These are phyloP conservation scores for Pseudogymnoascus sp. DNA, from an alignment of 2,329 filamentous ascomycete species.

Conservation along the genomic window DNA sequence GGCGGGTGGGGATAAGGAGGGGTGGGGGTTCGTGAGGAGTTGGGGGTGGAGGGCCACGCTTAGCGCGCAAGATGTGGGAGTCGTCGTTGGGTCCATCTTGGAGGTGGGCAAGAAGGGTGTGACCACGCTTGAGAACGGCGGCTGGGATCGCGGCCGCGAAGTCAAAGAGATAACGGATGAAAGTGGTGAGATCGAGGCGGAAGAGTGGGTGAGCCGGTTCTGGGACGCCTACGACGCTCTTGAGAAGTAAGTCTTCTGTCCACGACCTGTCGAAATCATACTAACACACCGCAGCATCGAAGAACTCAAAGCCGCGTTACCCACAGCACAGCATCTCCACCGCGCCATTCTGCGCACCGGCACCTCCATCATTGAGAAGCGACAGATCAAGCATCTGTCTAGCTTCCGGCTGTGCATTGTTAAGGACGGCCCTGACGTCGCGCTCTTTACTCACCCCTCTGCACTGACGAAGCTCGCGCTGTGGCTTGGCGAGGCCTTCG, in stretches of 20 bases:
- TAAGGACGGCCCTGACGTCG: conserved; percentile 85
- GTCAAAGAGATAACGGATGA: conserved; percentile 38
- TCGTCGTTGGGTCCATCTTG: conserved; percentile 81
- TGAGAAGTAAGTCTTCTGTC: conserved; percentile 46
- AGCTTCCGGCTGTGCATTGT: conserved; percentile 94
- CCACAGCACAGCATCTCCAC: conserved; percentile 80
- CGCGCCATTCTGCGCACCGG: conserved; percentile 89
- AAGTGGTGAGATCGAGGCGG: conserved; percentile 39
- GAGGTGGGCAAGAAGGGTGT: conserved; percentile 64
- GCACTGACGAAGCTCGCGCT: conserved; percentile 87
- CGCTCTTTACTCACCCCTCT: conserved; percentile 86
- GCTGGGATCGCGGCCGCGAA: conserved; percentile 29
- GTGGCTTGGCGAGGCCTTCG: conserved; percentile 88
- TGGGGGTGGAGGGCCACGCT: conserved; percentile 97
- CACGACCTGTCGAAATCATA: conserved; percentile 29
- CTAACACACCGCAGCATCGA: conserved; percentile 52
- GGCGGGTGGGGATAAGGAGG: conserved; percentile 68
- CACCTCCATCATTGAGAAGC: conserved; percentile 83
- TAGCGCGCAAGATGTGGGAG: conserved; percentile 87
- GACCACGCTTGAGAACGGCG: conserved; percentile 20
- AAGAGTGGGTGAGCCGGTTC: conserved; percentile 59
- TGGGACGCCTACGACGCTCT: conserved; percentile 67
- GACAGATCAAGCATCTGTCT: conserved; percentile 83
- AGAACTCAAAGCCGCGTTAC: conserved; percentile 64
- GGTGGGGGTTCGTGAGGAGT: conserved; percentile 93